Evolutionary conservation across 2,329 filamentous ascomycete species (phyloP).

Genomic region (Fusarium pseudoanthophilum): DNA sequence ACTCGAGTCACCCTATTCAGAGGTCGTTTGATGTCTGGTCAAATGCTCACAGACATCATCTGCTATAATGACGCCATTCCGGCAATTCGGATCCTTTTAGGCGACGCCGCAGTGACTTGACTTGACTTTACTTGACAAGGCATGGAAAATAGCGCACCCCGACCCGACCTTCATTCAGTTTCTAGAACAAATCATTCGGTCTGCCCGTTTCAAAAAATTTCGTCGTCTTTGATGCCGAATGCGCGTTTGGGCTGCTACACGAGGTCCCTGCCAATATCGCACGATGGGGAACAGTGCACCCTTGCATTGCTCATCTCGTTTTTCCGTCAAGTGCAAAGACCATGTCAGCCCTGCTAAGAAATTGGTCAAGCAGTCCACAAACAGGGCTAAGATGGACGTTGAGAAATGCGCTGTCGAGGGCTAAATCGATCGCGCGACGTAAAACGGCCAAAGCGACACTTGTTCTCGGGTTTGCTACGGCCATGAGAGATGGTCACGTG

Average conservation of each 20-base stretch:
- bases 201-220: not conserved
- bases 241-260: not conserved
- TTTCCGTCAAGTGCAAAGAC: not conserved
- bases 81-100: slow-evolving; percentile 7
- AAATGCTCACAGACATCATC: slow-evolving; percentile 2
- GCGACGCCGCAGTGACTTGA: not conserved
- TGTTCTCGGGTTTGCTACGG: not conserved
- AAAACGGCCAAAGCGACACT: not conserved
- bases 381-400: not conserved
- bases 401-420: not conserved
- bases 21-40: not conserved
- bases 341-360: slow-evolving; percentile 16
- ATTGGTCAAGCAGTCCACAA: not conserved
- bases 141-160: slow-evolving; percentile 4
- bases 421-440: not conserved
- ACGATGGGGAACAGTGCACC: not conserved
- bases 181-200: slow-evolving; percentile 12
- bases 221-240: not conserved
- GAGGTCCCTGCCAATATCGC: slow-evolving; percentile 9
- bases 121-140: not conserved
- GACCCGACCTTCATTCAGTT: not conserved
- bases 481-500: not conserved
- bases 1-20: not conserved
- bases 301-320: not conserved
- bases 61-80: slow-evolving; percentile 17